Evolutionary conservation across 805 yeast genomes (phyloP), one percentile per base, ranked within the genome.

Genomic region (Cyberlindnera maclurae): DNA sequence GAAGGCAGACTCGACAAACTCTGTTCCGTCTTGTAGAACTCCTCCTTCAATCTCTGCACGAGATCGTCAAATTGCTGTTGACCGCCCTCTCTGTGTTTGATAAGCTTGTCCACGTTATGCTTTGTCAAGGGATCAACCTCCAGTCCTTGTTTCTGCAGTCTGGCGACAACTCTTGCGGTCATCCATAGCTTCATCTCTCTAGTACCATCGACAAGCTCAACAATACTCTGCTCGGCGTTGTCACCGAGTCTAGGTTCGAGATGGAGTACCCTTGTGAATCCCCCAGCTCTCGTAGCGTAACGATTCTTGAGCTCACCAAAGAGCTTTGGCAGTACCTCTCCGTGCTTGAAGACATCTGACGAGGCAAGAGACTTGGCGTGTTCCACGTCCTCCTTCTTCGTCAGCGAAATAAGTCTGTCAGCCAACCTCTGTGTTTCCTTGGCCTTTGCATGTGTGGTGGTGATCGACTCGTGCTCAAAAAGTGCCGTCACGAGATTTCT

Each of bases 221-320:
- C 55, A 8, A 89, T 79, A 1, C 93, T 79, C 70, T 85, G 93
- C 26, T 89, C 89, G 0, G 97, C 95, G 44, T 79, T 82, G 58
- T 93, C 98, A 40, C 93, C 89, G 34, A 81, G 60, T 48, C 97
- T 71, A 13, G 89, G 87, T 60, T 93, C 97, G 44, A 93, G 66
- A 50, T 75, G 79, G 45, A 88, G 64, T 38, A 90, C 75, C 49
- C 97, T 75, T 3, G 97, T 87, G 64, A 81, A 90, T 1, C 97
- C 97, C 44, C 87, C 84, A 1, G 61, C 55, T 63, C 96, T 74
- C 17, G 61, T 52, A 4, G 65, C 53, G 55, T 83, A 89, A 41
- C 95, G 69, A 31, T 74, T 68, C 4, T 77, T 74, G 30, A 89
- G 66, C 31, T 75, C 86, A 13, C 69, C 71, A 43, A 82, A 66